Percentiles rank a stretch among this genome's conserved stretches.
phyloP scores from a whole-genome alignment of 768 basidiomycete genomes.

The Calocybe gangraenosa region DNA sequence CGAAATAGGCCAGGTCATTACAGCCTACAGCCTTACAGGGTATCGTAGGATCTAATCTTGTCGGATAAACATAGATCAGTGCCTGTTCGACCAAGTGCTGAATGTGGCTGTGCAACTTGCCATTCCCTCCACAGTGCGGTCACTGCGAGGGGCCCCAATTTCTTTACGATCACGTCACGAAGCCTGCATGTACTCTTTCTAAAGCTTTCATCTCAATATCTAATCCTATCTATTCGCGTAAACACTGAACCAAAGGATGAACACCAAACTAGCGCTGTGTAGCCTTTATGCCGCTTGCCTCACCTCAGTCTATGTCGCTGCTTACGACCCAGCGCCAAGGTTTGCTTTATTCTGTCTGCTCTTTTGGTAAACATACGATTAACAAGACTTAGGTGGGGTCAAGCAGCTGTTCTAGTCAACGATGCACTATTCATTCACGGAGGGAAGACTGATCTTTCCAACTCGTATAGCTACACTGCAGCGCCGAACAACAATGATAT shows the following conservation, averaged over 20 bases:
- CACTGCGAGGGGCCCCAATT: slow-evolving; percentile 7
- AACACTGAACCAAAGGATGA: slow-evolving; percentile 5
- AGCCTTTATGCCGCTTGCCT: slow-evolving; percentile 16
- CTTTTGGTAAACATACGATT: neutral
- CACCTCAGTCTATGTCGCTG: slow-evolving; percentile 11
- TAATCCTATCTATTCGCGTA: slow-evolving; percentile 5
- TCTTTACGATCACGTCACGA: slow-evolving; percentile 16
- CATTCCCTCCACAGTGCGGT: slow-evolving; percentile 4
- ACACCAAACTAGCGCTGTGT: slow-evolving; percentile 8
- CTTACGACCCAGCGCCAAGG: slow-evolving; percentile 24
- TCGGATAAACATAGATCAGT: slow-evolving; percentile 1
- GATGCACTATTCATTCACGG: slow-evolving; percentile 70
- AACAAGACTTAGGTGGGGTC: slow-evolving; percentile 68
- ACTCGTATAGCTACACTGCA: slow-evolving; percentile 65
- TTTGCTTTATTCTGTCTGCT: slow-evolving; percentile 4
- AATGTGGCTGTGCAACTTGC: slow-evolving; percentile 1
- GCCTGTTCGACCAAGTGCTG: slow-evolving; percentile 7
- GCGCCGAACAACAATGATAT: slow-evolving; percentile 73
- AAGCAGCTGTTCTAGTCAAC: slow-evolving; percentile 57
- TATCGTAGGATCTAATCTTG: slow-evolving; percentile 9
- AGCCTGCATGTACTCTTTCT: slow-evolving; percentile 14
- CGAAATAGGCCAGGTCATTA: no score
- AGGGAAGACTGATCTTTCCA: slow-evolving; percentile 72
- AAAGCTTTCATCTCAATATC: slow-evolving; percentile 10
- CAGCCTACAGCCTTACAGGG: no score